A percentile compares a stretch with the other conserved stretches of the same genome.
These are phyloP conservation scores for Plectosphaerella plurivora DNA, from an alignment of 2,329 filamentous ascomycete genomes.

Conservation along the genomic window DNA sequence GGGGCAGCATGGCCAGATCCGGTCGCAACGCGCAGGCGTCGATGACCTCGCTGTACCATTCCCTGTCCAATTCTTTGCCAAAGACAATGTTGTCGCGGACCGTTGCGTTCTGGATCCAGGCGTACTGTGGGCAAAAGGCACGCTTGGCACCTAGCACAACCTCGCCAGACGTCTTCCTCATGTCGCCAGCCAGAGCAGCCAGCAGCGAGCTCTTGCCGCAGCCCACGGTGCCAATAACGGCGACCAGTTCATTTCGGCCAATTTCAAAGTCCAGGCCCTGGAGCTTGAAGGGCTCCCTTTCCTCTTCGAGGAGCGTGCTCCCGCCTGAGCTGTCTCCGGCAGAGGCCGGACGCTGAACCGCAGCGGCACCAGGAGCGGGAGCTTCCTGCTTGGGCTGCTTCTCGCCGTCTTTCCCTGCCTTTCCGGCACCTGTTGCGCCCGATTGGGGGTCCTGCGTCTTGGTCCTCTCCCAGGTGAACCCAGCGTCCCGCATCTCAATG, in stretches of 20 bases:
- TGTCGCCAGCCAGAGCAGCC: conserved; percentile 86
- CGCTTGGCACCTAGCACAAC: conserved; percentile 73
- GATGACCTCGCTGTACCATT: conserved; percentile 82
- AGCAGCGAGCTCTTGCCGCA: conserved; percentile 89
- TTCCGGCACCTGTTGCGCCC: conserved; percentile 27
- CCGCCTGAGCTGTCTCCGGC: conserved; percentile 42
- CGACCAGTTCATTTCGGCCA: conserved; percentile 72
- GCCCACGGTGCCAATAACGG: conserved; percentile 84
- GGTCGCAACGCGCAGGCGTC: conserved; percentile 79
- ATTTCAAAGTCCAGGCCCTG: conserved; percentile 63
- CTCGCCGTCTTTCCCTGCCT: conserved; percentile 31
- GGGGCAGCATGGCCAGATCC: conserved; percentile 90
- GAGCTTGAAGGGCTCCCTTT: conserved; percentile 67
- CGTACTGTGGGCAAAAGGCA: conserved; percentile 92
- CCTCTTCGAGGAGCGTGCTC: conserved; percentile 54
- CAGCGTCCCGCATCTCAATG: conserved; percentile 66
- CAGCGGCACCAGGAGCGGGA: conserved; percentile 9
- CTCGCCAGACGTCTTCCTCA: conserved; percentile 75
- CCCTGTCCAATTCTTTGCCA: conserved; percentile 68
- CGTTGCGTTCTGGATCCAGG: conserved; percentile 94
- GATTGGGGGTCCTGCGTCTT: conserved; percentile 35
- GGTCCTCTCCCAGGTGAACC: conserved; percentile 83
- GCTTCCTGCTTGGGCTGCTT: conserved; percentile 2
- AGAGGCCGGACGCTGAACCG: conserved; percentile 22
- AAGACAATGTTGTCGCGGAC: conserved; percentile 89